Evolutionary conservation across 2,329 filamentous ascomycete genomes (phyloP).

Genomic region (Colletotrichum sp.): DNA sequence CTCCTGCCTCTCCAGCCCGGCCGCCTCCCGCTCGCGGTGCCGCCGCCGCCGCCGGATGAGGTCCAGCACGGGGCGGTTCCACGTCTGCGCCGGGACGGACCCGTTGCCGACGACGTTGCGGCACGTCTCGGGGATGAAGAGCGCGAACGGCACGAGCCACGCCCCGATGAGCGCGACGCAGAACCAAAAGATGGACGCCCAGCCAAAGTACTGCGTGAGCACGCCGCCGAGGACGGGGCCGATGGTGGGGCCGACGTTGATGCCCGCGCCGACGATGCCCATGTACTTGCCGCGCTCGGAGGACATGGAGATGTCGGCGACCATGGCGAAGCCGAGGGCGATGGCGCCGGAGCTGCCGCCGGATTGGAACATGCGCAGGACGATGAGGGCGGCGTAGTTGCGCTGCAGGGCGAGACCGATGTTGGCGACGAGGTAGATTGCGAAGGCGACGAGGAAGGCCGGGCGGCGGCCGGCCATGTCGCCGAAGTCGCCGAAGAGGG

Average conservation of each 20-base stretch:
- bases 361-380: slow-evolving; percentile 68
- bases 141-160: slow-evolving; percentile 58
- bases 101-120: slow-evolving; percentile 67
- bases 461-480: slow-evolving; percentile 67
- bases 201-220: slow-evolving; percentile 67
- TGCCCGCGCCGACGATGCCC: slow-evolving; percentile 65
- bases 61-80: slow-evolving; percentile 64
- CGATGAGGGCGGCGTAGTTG: slow-evolving; percentile 61
- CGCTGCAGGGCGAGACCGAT: slow-evolving; percentile 64
- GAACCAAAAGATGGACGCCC: slow-evolving; percentile 75
- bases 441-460: slow-evolving; percentile 62
- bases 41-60: slow-evolving; percentile 42
- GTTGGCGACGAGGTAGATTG: slow-evolving; percentile 63
- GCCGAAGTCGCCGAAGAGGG: slow-evolving; percentile 65
- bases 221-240: slow-evolving; percentile 70
- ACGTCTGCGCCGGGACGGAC: slow-evolving; percentile 60
- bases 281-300: slow-evolving; percentile 77
- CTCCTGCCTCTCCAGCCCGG: slow-evolving; percentile 23
- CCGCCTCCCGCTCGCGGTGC: background rate
- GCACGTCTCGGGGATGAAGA: slow-evolving; percentile 65
- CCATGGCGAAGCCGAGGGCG: slow-evolving; percentile 73
- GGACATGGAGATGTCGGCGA: slow-evolving; percentile 73
- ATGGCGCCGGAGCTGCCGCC: slow-evolving; percentile 71
- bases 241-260: slow-evolving; percentile 59
- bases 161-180: slow-evolving; percentile 58